Base-by-base conservation (phyloP, 352 stramenopile genomes). In the Pythium dissotocum region DNA sequence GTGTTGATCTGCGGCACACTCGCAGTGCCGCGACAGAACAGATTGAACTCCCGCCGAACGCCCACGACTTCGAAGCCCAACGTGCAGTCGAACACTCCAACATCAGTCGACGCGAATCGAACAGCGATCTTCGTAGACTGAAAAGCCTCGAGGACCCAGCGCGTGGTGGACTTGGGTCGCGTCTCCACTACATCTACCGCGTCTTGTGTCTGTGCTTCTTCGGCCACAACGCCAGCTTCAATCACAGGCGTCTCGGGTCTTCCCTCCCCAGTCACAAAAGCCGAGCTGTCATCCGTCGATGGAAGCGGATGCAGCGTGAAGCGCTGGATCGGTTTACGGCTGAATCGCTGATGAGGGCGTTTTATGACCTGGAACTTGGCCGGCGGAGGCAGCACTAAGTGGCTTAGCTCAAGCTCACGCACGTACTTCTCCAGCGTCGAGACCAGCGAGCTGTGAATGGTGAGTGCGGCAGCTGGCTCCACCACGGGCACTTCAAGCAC, bases 51-150 rank as follows among this genome's bases (percentile, higher is more conserved):
- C 28, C 90, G 89, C 13, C 77, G 78, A n/a, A 82, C 74, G 1
- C 93, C 95, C 1, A 97, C 83, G 28, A 98, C 92, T 67, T 98
- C 94, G 68, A 98, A 98, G 0, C 85, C 84, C 30, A 98, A 65
- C 40, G 72, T 86, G 36, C 79, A 80, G 61, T 98, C 88, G 36
- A 96, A 97, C 14, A 75, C 72, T 0, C 93, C 92, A 8, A 95
- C 80, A 26, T 91, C 79, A 9, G 57, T 46, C 9, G 90, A 95
- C 7, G 75, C 64, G 68, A 98, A 98, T 32, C 88, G 77, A 6
- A 98, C 82, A 1, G 75, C 48, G 24, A 98, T 79, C 18, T 85
- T 68, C 2, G 94, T 80, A 14, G 69, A 75, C 0, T 72, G 72
- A 13, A 78, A 81, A 1, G 91, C 74, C 24, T 69, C 76, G 38